Conservation (phyloP, 345 rosid species). For the Brassica carinata region DNA sequence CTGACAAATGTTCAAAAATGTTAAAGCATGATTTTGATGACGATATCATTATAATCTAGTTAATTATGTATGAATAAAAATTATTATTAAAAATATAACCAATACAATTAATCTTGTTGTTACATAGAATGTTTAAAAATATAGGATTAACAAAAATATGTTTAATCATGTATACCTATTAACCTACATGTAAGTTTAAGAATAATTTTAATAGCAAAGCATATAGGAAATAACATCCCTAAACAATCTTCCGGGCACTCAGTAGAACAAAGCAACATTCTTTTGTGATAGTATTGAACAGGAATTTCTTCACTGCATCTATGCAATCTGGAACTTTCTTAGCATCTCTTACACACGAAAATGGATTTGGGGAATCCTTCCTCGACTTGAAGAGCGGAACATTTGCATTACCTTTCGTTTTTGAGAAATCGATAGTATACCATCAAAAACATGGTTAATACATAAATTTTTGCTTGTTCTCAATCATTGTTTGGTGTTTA, state of each 20-base stretch:
- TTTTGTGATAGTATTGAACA: too few species aligned
- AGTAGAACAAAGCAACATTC: slow-evolving; percentile 6
- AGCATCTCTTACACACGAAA: background rate
- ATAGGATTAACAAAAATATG: too few species aligned
- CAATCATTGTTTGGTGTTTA: background rate
- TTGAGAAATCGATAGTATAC: background rate
- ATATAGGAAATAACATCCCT: too few species aligned
- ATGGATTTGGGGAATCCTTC: background rate
- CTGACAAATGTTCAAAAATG: background rate
- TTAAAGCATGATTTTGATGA: background rate
- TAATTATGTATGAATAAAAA: background rate
- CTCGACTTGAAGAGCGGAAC: background rate
- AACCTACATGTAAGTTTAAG: too few species aligned
- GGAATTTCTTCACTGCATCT: background rate
- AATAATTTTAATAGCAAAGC: too few species aligned
- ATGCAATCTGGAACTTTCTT: background rate
- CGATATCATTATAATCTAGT: background rate
- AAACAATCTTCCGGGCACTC: too few species aligned
- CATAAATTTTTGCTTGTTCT: background rate
- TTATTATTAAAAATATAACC: too few species aligned
- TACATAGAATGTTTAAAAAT: too few species aligned
- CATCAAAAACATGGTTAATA: background rate
- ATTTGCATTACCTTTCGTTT: background rate
- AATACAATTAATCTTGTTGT: too few species aligned
- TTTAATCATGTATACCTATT: too few species aligned